Base-by-base conservation (phyloP, 495 filamentous ascomycete genomes). In the Hypoxylon fragiforme region DNA sequence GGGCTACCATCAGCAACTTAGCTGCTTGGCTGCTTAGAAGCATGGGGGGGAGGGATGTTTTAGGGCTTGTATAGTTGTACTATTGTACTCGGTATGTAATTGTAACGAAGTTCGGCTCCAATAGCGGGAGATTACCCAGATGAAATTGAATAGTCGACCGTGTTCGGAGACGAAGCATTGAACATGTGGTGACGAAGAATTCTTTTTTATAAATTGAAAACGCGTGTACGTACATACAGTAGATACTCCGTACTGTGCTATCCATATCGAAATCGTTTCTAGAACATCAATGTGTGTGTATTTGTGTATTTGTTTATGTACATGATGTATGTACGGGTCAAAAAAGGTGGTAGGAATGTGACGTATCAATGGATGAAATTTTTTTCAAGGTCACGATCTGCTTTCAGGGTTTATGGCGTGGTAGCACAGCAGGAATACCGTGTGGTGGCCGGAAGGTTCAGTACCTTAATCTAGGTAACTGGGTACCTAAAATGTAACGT, bases 41-140 rank as follows among this genome's bases (percentile, higher is more conserved):
- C n/a, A n/a, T n/a, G n/a, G n/a, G n/a, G n/a, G n/a, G n/a, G n/a
- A n/a, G n/a, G n/a, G n/a, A n/a, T n/a, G n/a, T n/a, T 11, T 12
- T 35, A 1, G 32, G 34, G 38, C 43, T 46, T 16, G 14, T 7
- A n/a, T 5, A 37, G 13, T 37, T 15, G 13, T 4, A 28, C n/a
- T n/a, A n/a, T n/a, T n/a, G n/a, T n/a, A n/a, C n/a, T n/a, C n/a
- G n/a, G n/a, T n/a, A n/a, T n/a, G n/a, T n/a, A 28, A 9, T 28
- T 9, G 24, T 9, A 28, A 28, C 24, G 9, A 9, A 28, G 24
- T 28, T 28, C 24, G 34, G 34, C 14, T 9, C 14, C 18, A 14
- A 16, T 57, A 62, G 52, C 58, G 58, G 58, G 43, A 56, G 42
- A 62, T n/a, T n/a, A n/a, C n/a, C n/a, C n/a, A n/a, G n/a, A n/a